Percentiles rank a stretch among this genome's conserved stretches.
Evolutionary conservation across 306 rosid species (phyloP).

Genomic region (Mimosa pudica): DNA sequence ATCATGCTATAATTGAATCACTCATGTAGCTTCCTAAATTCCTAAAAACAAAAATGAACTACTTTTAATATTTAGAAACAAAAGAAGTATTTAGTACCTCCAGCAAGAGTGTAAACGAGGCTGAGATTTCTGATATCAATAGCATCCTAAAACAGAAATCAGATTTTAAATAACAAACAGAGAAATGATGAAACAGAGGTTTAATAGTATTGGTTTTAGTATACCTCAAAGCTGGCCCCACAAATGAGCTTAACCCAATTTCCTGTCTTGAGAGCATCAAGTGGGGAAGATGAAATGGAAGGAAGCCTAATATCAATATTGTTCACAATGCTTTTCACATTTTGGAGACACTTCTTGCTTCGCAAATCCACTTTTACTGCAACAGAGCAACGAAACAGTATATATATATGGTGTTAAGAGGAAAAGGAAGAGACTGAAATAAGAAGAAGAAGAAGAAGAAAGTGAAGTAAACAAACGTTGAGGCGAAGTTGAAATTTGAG

Average conservation of each 20-base stretch:
- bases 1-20: no score
- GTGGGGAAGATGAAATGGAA: slow-evolving; percentile 53
- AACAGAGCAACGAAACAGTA: neutral
- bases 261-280: slow-evolving; percentile 46
- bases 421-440: neutral
- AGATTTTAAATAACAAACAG: neutral
- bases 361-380: slow-evolving; percentile 29
- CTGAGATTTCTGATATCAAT: slow-evolving; percentile 87
- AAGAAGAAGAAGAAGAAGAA: slow-evolving; percentile 3
- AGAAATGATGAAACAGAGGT: neutral
- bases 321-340: slow-evolving; percentile 33
- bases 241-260: slow-evolving; percentile 57
- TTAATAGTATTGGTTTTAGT: neutral
- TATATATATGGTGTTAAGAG: neutral
- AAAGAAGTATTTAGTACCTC: slow-evolving; percentile 50
- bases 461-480: slow-evolving; percentile 23
- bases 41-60: neutral
- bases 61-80: neutral
- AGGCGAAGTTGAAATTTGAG: slow-evolving; percentile 34
- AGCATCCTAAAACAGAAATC: slow-evolving; percentile 56
- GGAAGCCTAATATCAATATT: slow-evolving; percentile 21
- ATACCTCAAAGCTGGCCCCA: slow-evolving; percentile 81
- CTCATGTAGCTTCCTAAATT: no score
- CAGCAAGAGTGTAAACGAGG: slow-evolving; percentile 93
- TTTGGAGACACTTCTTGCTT: slow-evolving; percentile 18